Conservation (phyloP, 805 yeast species). For the Ogataea paradorogensis region DNA sequence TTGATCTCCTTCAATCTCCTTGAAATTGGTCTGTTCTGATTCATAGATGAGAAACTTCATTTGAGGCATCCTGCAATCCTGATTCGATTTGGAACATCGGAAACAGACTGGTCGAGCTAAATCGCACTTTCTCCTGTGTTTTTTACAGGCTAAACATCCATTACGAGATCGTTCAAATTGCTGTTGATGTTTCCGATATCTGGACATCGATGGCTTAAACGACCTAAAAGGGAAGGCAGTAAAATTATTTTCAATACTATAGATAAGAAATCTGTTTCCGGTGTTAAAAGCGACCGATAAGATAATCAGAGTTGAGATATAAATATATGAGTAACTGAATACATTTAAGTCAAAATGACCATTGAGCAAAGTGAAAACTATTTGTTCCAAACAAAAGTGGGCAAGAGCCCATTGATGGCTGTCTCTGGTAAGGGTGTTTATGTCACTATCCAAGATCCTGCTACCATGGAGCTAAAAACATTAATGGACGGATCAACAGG, state of each 20-base stretch:
- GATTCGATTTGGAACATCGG: conserved; percentile 4
- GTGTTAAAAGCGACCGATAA: no score
- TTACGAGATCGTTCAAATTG: conserved; percentile 9
- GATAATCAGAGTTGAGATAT: no score
- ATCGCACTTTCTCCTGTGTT: conserved; percentile 14
- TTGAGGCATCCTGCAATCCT: conserved; percentile 8
- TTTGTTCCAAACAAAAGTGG: conserved; percentile 40
- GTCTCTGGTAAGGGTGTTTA: conserved; percentile 40
- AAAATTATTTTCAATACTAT: no score
- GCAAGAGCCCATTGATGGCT: conserved; percentile 35
- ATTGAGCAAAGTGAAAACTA: background rate
- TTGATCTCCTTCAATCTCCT: background rate
- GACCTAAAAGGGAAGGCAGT: background rate
- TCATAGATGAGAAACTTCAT: conserved; percentile 10
- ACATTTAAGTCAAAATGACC: no score
- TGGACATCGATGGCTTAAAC: background rate
- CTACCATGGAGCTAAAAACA: conserved; percentile 21
- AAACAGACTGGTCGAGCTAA: conserved; percentile 10
- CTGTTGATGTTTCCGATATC: conserved; percentile 6
- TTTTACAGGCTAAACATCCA: conserved; percentile 15
- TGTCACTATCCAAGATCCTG: conserved; percentile 39
- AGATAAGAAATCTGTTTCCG: no score
- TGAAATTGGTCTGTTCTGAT: background rate
- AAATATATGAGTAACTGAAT: no score
- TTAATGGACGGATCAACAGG: conserved; percentile 41